Base-by-base conservation (phyloP, 2,329 filamentous ascomycete genomes). In the Penicillium expansum region DNA sequence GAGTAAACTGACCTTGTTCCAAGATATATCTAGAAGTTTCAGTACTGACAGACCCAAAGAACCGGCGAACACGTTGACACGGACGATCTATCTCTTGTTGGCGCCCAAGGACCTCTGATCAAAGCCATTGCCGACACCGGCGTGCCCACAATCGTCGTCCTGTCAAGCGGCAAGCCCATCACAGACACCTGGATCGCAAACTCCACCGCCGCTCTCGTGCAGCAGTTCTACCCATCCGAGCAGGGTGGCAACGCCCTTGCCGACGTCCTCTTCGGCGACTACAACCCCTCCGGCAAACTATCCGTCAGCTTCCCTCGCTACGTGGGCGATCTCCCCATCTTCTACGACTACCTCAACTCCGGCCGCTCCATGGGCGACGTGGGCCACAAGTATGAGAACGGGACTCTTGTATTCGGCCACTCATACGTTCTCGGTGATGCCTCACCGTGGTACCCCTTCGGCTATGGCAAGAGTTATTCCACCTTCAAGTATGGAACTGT, bases 211-310 rank as follows among this genome's bases (percentile, higher is more conserved):
- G 87, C 86, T 0, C 79, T 91, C 0, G 76, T 91, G 0, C 88
- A 91, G 68, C 87, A 90, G 71, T 91, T 91, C 74, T 91, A 91
- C 65, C 86, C 86, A 7, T 86, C 85, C 0, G 86, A 90, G 65
- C 78, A 89, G 74, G 86, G 86, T 24, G 86, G 87, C 0, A 76
- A 85, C 57, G 86, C 86, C 1, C 78, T 89, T 1, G 86, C 87
- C 0, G 85, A 88, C 59, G 77, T 89, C 30, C 77, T 89, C 1
- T 87, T 85, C 64, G 87, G 87, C 27, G 77, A 83, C 53, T 80
- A 83, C 51, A 88, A 86, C 70, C 86, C 86, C 0, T 86, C 82
- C 1, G 87, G 87, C 38, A 87, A 84, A 69, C 80, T 89, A 13
- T 81, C 82, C 1, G 86, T 90, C 33, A 84, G 83, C 11, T 86